Evolutionary conservation across 2,329 filamentous ascomycete species (phyloP).

Genomic region (Aphanoascus verrucosus): DNA sequence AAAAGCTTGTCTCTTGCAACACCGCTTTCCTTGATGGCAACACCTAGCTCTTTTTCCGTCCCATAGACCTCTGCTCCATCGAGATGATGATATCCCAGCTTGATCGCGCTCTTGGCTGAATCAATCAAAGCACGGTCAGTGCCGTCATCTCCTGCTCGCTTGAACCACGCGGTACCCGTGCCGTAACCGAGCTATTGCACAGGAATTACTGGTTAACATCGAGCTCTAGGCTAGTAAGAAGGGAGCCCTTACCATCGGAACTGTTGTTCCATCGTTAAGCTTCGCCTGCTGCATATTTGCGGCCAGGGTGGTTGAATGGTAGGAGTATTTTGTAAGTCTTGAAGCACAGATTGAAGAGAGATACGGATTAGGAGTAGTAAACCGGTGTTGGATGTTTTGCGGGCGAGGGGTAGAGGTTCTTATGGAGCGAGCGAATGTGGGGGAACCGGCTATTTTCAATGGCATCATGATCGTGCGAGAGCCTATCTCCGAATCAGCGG

Average conservation of each 20-base stretch:
- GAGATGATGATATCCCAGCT: slow-evolving; percentile 50
- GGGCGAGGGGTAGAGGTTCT: neutral
- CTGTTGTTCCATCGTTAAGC: slow-evolving; percentile 46
- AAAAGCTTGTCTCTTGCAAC: slow-evolving; percentile 40
- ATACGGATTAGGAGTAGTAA: neutral
- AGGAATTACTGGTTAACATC: neutral
- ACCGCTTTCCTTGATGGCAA: slow-evolving; percentile 39
- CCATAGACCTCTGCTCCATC: slow-evolving; percentile 51
- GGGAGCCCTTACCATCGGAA: slow-evolving; percentile 41
- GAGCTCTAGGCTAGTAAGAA: neutral
- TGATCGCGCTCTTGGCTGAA: slow-evolving; percentile 46
- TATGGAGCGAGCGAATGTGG: slow-evolving; percentile 1
- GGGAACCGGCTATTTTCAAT: slow-evolving; percentile 1
- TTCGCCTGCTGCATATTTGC: slow-evolving; percentile 36
- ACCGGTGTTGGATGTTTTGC: neutral
- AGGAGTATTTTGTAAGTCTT: neutral
- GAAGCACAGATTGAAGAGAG: neutral
- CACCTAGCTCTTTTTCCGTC: slow-evolving; percentile 40
- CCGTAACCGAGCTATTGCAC: slow-evolving; percentile 47
- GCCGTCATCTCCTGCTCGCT: slow-evolving; percentile 37
- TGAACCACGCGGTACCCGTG: slow-evolving; percentile 55
- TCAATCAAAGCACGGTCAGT: slow-evolving; percentile 48
- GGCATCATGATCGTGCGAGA: neutral
- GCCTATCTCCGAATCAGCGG: neutral
- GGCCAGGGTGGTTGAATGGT: slow-evolving; percentile 10